phyloP scores from a whole-genome alignment of 306 rosid species.

The Cajanus cajan region DNA sequence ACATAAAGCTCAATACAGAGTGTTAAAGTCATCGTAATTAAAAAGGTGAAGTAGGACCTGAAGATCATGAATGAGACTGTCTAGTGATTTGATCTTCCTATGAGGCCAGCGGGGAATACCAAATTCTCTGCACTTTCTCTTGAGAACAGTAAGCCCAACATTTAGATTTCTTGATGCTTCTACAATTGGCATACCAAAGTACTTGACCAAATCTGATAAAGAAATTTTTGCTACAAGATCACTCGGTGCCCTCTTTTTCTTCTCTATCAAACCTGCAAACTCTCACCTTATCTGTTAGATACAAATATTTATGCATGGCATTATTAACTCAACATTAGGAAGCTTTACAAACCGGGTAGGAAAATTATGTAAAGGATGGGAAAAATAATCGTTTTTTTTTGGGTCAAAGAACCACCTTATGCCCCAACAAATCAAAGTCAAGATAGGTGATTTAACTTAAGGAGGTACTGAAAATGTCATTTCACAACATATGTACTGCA shows the following conservation, averaged over 20 bases:
- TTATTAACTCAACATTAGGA: conserved; percentile 28
- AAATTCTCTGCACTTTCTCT: conserved; percentile 86
- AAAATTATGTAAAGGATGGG: neutral
- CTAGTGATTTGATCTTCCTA: conserved; percentile 90
- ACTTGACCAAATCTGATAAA: conserved; percentile 75
- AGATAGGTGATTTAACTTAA: neutral
- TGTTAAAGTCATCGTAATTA: conserved; percentile 10
- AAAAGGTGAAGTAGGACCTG: conserved; percentile 52
- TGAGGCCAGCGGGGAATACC: conserved; percentile 98
- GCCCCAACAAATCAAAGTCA: neutral
- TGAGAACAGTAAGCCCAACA: conserved; percentile 84
- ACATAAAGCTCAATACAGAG: neutral
- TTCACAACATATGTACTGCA: neutral
- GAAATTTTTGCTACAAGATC: conserved; percentile 59
- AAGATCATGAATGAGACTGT: conserved; percentile 80
- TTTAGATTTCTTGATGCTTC: conserved; percentile 82
- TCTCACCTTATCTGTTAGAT: conserved; percentile 42
- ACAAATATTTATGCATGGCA: conserved; percentile 25
- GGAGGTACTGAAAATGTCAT: neutral
- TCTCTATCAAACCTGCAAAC: conserved; percentile 49
- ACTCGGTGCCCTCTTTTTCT: conserved; percentile 78
- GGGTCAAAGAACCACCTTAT: neutral
- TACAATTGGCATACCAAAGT: conserved; percentile 75
- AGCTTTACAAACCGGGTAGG: neutral
- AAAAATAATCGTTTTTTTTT: neutral